These are phyloP conservation scores for Nakazawaea ishiwadae DNA, from an alignment of 805 yeast species.

Conservation along the genomic window DNA sequence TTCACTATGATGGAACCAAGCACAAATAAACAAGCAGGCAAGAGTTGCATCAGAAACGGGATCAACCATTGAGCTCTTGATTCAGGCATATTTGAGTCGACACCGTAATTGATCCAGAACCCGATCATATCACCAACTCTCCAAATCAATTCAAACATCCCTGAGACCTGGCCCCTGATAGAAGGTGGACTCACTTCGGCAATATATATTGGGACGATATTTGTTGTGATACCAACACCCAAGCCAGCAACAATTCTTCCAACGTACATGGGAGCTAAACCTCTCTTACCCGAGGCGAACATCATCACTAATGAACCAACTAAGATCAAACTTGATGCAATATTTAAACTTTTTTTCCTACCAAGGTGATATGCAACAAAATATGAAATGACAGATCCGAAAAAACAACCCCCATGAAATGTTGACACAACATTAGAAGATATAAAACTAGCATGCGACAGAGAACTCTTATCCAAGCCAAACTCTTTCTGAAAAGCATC, in stretches of 20 bases:
- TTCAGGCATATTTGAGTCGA: constrained; percentile 26
- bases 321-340: constrained; percentile 35
- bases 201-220: constrained; percentile 44
- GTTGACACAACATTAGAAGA: constrained; percentile 41
- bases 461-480: constrained; percentile 30
- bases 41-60: constrained; percentile 39
- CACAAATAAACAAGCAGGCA: constrained; percentile 38
- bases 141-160: constrained; percentile 46
- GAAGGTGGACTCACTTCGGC: constrained; percentile 41
- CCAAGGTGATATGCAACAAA: constrained; percentile 46
- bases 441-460: constrained; percentile 21
- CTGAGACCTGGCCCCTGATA: constrained; percentile 40
- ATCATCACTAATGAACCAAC: constrained; percentile 41
- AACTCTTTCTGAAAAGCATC: constrained; percentile 40
- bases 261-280: constrained; percentile 43
- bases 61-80: constrained; percentile 39
- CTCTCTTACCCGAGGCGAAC: constrained; percentile 25
- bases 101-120: constrained; percentile 47
- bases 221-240: constrained; percentile 48
- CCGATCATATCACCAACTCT: constrained; percentile 43
- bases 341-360: constrained; percentile 32
- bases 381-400: constrained; percentile 38
- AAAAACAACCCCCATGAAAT: constrained; percentile 50
- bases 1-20: constrained; percentile 33
- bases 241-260: constrained; percentile 50